A percentile compares a stretch with the other conserved stretches of the same genome.
These are phyloP conservation scores for Aspergillus aculeatinus DNA, from an alignment of 2,329 filamentous ascomycete species.

Conservation along the genomic window DNA sequence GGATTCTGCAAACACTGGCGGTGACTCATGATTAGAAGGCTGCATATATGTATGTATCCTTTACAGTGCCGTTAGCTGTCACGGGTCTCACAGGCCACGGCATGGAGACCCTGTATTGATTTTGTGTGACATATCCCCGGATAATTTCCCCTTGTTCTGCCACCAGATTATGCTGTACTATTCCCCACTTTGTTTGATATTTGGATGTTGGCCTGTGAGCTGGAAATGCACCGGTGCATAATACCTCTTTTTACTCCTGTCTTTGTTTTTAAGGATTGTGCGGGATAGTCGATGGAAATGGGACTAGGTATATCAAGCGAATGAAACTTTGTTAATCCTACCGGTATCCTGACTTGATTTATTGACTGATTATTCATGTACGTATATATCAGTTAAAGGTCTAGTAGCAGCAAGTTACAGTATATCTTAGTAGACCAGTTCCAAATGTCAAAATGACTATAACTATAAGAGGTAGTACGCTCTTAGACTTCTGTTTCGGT, in stretches of 20 bases:
- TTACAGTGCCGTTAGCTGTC: not conserved
- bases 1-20: conserved; percentile 6
- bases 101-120: conserved; percentile 6
- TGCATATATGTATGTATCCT: not conserved
- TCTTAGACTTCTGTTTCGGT: no score
- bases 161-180: conserved; percentile 11
- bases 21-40: not conserved
- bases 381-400: no score
- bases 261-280: not conserved
- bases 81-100: not conserved
- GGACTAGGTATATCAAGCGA: not conserved
- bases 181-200: conserved; percentile 6
- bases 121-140: conserved; percentile 11
- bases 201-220: not conserved
- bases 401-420: not conserved
- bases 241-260: not conserved
- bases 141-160: not conserved
- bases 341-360: no score
- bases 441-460: no score
- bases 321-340: not conserved
- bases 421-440: no score
- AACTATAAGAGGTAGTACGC: no score
- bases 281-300: not conserved
- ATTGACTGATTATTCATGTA: no score
- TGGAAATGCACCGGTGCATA: not conserved